Percentiles rank a stretch among this genome's conserved stretches.
These are phyloP conservation scores for Moesziomyces parantarcticus DNA, from an alignment of 1,284 basidiomycete genomes.

Conservation along the genomic window DNA sequence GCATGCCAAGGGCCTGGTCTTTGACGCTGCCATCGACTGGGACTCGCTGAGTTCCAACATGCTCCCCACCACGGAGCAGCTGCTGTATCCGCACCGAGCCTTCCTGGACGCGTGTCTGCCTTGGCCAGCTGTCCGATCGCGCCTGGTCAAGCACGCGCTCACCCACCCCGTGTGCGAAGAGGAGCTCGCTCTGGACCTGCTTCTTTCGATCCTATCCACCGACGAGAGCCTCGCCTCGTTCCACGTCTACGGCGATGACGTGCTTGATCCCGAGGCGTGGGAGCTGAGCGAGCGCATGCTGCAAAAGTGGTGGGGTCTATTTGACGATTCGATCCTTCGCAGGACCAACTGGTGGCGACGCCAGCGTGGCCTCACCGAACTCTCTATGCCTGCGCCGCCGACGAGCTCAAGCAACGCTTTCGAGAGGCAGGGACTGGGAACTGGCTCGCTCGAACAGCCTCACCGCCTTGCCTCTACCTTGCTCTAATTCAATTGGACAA, in stretches of 20 bases:
- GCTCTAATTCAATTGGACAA: slow-evolving; percentile 12
- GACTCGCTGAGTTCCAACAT: slow-evolving; percentile 30
- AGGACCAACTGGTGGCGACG: slow-evolving; percentile 54
- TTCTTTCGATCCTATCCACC: slow-evolving; percentile 25
- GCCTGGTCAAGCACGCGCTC: slow-evolving; percentile 36
- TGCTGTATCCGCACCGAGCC: slow-evolving; percentile 40
- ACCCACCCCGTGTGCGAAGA: slow-evolving; percentile 34
- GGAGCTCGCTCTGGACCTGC: slow-evolving; percentile 39
- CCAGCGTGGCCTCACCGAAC: slow-evolving; percentile 31
- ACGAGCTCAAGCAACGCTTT: slow-evolving; percentile 5
- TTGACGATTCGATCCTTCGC: slow-evolving; percentile 39
- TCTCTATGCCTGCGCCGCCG: slow-evolving; percentile 1
- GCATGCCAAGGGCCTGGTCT: slow-evolving; percentile 26
- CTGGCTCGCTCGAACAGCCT: slow-evolving; percentile 34
- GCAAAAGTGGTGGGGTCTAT: slow-evolving; percentile 48
- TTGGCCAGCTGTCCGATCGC: slow-evolving; percentile 47
- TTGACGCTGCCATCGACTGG: slow-evolving; percentile 34
- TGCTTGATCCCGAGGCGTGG: slow-evolving; percentile 48
- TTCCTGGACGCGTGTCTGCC: slow-evolving; percentile 45
- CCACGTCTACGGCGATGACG: slow-evolving; percentile 45
- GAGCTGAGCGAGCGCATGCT: slow-evolving; percentile 40
- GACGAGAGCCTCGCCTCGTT: slow-evolving; percentile 30
- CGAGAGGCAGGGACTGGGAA: slow-evolving; percentile 28
- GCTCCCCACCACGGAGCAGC: slow-evolving; percentile 36
- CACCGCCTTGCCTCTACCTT: slow-evolving; percentile 20